Base-by-base conservation (phyloP, 2,329 filamentous ascomycete genomes). In the Paradendryphiella salina region DNA sequence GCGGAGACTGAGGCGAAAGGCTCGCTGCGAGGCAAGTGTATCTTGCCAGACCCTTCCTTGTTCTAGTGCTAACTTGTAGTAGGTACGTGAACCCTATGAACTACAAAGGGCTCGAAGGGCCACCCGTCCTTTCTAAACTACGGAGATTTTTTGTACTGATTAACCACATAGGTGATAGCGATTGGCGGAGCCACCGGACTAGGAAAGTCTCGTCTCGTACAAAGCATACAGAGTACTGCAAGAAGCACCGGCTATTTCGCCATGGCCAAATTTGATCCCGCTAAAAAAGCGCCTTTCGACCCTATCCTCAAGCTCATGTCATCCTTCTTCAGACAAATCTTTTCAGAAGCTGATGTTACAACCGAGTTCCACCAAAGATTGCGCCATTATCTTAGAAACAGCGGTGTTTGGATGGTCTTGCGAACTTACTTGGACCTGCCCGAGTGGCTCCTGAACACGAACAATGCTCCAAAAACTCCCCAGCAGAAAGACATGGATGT, bases 271-370 rank as follows among this genome's bases (percentile, higher is more conserved):
- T 82, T 86, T 46, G 84, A 86, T 57, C 78, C 80, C 44, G 78
- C 81, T 14, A 80, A 80, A 57, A 79, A 79, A 46, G 77, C 82
- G 4, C 84, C 84, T 0, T 86, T 85, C 56, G 84, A 85, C 47
- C 82, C 84, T 0, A 78, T 85, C 31, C 73, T 85, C 14, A 80
- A 79, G 53, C 74, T 84, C n/a, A 77, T 86, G 72, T 81, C 80
- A 5, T 83, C 81, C 31, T 71, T 86, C 14, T 81, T 86, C 49
- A 78, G 83, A 20, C 84, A 86, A 55, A 85, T 86, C 5, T 86
- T 86, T 61, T 85, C 82, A 1, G 84, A 86, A 63, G 79, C 80
- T 29, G 82, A 86, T 66, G 80, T 86, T 13, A 78, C 74, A 8
- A 84, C 82, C 1, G 78, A 82, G 0, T 86, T 85, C 52, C 84